phyloP scores from a whole-genome alignment of 306 rosid species.

The Cicer judaicum region DNA sequence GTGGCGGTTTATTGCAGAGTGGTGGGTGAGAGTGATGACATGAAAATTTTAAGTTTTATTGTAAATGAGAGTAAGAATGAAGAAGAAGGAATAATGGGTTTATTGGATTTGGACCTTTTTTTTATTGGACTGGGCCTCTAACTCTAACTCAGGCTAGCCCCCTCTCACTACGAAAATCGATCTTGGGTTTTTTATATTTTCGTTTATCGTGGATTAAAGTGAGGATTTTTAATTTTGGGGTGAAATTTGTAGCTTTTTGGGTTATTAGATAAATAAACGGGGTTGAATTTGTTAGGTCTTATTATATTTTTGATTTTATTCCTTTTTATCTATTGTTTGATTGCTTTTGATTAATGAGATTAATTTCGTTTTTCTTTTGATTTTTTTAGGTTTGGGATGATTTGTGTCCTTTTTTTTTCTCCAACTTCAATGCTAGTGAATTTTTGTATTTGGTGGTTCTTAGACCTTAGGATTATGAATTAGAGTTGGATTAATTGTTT shows the following conservation, averaged over 20 bases:
- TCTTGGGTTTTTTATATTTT: slow-evolving; percentile 43
- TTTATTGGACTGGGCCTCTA: too few species aligned
- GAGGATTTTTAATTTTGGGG: neutral
- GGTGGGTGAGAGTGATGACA: too few species aligned
- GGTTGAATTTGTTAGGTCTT: slow-evolving; percentile 23
- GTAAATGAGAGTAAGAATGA: too few species aligned
- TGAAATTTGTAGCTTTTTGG: slow-evolving; percentile 9
- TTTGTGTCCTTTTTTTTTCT: neutral
- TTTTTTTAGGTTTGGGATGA: neutral
- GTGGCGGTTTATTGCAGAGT: too few species aligned
- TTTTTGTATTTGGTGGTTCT: slow-evolving; percentile 27
- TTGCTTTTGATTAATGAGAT: neutral
- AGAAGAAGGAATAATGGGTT: too few species aligned
- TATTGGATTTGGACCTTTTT: too few species aligned
- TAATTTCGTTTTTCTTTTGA: neutral
- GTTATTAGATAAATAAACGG: neutral
- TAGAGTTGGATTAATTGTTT: slow-evolving; percentile 32
- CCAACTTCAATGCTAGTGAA: neutral
- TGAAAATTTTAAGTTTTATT: too few species aligned
- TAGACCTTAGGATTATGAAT: slow-evolving; percentile 23
- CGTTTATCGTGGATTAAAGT: slow-evolving; percentile 24
- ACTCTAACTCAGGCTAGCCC: neutral
- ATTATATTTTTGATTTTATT: slow-evolving; percentile 19
- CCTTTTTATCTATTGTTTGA: neutral
- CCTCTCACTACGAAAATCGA: slow-evolving; percentile 8